Percentiles rank a stretch among this genome's conserved stretches.
Evolutionary conservation across 1,139 yeast species (phyloP).

Genomic region (Lizanozyma gosingica): DNA sequence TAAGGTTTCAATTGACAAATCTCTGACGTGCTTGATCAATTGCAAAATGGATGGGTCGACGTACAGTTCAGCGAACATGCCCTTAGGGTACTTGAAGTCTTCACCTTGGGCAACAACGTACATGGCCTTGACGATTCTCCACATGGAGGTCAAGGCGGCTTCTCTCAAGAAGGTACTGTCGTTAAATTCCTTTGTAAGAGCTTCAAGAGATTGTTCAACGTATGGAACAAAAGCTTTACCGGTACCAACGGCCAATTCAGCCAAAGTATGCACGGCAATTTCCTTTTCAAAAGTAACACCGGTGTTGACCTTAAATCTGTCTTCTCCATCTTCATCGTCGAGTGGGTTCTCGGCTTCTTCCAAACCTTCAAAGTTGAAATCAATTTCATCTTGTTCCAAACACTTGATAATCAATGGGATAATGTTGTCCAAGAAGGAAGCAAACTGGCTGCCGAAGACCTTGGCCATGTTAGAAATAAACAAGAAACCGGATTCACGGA

Average conservation of each 20-base stretch:
- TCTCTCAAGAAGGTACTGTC: slow-evolving; percentile 90
- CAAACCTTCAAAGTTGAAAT: slow-evolving; percentile 34
- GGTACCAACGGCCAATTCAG: slow-evolving; percentile 83
- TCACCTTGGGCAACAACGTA: slow-evolving; percentile 47
- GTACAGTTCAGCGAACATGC: slow-evolving; percentile 58
- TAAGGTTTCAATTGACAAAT: slow-evolving; percentile 51
- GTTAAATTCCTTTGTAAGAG: slow-evolving; percentile 64
- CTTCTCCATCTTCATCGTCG: slow-evolving; percentile 52
- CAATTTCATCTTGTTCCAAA: slow-evolving; percentile 74
- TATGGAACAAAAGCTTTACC: slow-evolving; percentile 72
- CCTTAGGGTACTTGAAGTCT: slow-evolving; percentile 54
- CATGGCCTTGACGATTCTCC: slow-evolving; percentile 76
- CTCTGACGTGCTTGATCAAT: slow-evolving; percentile 60
- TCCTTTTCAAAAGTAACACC: slow-evolving; percentile 96
- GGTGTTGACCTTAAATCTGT: slow-evolving; percentile 77
- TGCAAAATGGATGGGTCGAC: slow-evolving; percentile 49
- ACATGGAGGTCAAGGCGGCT: slow-evolving; percentile 72
- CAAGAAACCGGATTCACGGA: slow-evolving; percentile 94
- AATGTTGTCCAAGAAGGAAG: slow-evolving; percentile 74
- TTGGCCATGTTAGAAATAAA: slow-evolving; percentile 91
- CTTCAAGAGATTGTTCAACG: slow-evolving; percentile 61
- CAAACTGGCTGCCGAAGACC: slow-evolving; percentile 85
- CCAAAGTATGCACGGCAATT: slow-evolving; percentile 88
- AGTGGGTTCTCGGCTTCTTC: slow-evolving; percentile 17
- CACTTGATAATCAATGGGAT: slow-evolving; percentile 81